Evolutionary conservation across 2,329 filamentous ascomycete species (phyloP).

Genomic region (Stemphylium vesicarium): DNA sequence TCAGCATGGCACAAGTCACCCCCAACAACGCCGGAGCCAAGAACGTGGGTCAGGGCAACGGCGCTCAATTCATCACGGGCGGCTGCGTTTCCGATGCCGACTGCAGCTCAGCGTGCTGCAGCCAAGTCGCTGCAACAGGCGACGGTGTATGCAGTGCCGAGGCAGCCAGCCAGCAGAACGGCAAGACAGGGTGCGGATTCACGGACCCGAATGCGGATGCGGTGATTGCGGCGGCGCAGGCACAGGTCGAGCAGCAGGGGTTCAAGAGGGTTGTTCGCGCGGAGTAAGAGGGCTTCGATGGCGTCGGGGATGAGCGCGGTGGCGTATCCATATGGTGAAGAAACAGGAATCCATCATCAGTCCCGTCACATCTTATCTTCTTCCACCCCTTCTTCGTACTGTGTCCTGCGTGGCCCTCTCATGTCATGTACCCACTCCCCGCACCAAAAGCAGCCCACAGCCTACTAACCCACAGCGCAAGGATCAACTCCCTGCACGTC

Average conservation of each 20-base stretch:
- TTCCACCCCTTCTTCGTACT: neutral
- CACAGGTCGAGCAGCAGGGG: constrained; percentile 37
- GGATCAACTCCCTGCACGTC: constrained; percentile 32
- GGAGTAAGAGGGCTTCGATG: neutral
- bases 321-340: neutral
- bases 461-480: constrained; percentile 31
- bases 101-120: constrained; percentile 37
- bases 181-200: constrained; percentile 42
- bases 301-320: neutral
- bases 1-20: constrained; percentile 26
- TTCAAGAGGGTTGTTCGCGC: constrained; percentile 34
- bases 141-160: constrained; percentile 39
- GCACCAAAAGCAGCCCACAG: constrained; percentile 35
- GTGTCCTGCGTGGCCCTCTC: neutral
- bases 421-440: constrained; percentile 8
- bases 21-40: constrained; percentile 37
- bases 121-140: constrained; percentile 26
- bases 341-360: neutral
- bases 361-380: neutral
- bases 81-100: constrained; percentile 39
- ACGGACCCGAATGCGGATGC: constrained; percentile 34
- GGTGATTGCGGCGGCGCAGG: constrained; percentile 39
- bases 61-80: constrained; percentile 41
- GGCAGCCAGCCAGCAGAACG: constrained; percentile 37
- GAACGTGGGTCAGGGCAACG: constrained; percentile 37